Conservation (phyloP, 2,329 filamentous ascomycete species). For the Penicillium palitans region DNA sequence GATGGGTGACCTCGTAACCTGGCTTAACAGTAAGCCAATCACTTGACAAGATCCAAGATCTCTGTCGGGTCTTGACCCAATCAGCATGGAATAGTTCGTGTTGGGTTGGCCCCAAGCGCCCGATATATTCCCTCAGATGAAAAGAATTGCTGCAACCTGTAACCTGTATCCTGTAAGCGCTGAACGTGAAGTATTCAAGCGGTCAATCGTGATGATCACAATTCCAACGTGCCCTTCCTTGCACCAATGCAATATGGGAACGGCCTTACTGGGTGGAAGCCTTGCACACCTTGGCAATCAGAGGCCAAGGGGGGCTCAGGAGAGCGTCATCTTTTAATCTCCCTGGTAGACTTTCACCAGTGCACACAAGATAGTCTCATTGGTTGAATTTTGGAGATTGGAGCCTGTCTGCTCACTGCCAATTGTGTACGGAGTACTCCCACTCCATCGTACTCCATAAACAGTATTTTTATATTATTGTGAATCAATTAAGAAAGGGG, state of each 20-base stretch:
- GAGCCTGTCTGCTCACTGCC: conserved; percentile 2
- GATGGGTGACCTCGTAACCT: conserved; percentile 7
- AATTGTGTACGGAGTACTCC: not conserved
- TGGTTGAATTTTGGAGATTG: conserved; percentile 1
- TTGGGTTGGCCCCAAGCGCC: conserved; percentile 3
- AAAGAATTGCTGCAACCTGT: not conserved
- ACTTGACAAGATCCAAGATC: conserved; percentile 6
- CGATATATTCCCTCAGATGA: not conserved
- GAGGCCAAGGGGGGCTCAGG: not conserved
- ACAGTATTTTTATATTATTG: not conserved
- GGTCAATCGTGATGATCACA: conserved; percentile 4
- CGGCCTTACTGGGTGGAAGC: not conserved
- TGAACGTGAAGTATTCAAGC: not conserved
- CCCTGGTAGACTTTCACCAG: not conserved
- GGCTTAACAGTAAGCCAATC: conserved; percentile 10
- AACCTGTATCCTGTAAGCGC: not conserved
- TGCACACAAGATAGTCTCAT: not conserved
- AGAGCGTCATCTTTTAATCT: conserved; percentile 7
- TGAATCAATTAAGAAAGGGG: not conserved
- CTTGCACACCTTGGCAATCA: conserved; percentile 1
- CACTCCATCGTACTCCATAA: not conserved
- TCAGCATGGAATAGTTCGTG: conserved; percentile 6
- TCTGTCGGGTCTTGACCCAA: conserved; percentile 4
- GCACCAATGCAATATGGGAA: conserved; percentile 1
- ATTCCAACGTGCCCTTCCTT: conserved; percentile 2